These are phyloP conservation scores for Microdochium trichocladiopsis DNA, from an alignment of 2,329 filamentous ascomycete genomes.

Conservation along the genomic window DNA sequence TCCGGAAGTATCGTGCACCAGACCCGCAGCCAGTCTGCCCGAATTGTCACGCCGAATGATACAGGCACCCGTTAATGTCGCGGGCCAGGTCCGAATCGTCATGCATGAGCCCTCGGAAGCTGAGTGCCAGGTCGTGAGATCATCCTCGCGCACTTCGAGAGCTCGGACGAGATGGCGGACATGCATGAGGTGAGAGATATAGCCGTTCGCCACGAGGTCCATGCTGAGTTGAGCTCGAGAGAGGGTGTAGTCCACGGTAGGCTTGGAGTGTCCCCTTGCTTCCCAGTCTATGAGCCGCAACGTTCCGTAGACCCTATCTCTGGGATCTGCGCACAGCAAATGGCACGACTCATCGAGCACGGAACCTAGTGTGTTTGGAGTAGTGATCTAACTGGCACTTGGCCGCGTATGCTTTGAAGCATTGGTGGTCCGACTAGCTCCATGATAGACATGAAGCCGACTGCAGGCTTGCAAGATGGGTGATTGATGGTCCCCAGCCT, in stretches of 20 bases:
- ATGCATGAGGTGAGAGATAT: background rate
- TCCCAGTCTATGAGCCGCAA: background rate
- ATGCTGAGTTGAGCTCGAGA: background rate
- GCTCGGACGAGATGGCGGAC: background rate
- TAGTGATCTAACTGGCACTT: too few relatives aligned
- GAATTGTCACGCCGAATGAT: background rate
- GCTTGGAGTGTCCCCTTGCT: background rate
- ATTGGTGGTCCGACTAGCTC: too few relatives aligned
- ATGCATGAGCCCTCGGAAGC: too few relatives aligned
- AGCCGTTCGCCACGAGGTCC: background rate
- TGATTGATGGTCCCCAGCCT: background rate
- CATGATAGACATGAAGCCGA: too few relatives aligned
- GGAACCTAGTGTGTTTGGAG: background rate
- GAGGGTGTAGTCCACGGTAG: background rate
- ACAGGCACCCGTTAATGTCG: background rate
- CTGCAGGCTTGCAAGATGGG: too few relatives aligned
- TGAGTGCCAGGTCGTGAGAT: background rate
- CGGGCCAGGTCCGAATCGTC: background rate
- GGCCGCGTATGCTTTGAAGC: too few relatives aligned
- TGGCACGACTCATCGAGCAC: background rate
- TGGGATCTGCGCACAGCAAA: background rate
- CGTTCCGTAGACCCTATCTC: background rate
- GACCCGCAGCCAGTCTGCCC: background rate
- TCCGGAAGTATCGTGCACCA: background rate
- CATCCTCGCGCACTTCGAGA: background rate